phyloP scores from a whole-genome alignment of 257 asterid genomes.

The Gynochthodes officinalis region DNA sequence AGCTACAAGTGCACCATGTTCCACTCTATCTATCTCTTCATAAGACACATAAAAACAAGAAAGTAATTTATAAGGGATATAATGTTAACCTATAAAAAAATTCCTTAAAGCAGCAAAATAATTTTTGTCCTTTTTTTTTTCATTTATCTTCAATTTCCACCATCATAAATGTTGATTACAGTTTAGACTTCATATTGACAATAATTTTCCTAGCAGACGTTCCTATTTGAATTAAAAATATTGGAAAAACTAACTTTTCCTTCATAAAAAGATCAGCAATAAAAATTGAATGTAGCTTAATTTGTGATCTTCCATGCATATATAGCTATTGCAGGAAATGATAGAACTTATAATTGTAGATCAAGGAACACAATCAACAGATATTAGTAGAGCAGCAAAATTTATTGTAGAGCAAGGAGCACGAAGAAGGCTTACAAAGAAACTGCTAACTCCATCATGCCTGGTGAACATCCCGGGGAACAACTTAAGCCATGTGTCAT shows the following conservation, averaged over 20 bases:
- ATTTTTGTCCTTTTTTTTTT: background rate
- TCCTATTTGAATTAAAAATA: background rate
- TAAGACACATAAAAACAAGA: background rate
- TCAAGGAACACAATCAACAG: background rate
- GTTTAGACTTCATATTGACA: background rate
- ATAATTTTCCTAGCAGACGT: background rate
- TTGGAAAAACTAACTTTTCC: background rate
- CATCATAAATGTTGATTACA: background rate
- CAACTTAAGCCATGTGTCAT: slow-evolving; percentile 91
- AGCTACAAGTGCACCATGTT: background rate
- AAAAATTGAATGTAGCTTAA: background rate
- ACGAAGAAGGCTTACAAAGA: slow-evolving; percentile 62
- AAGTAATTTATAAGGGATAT: background rate
- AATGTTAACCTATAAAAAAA: background rate
- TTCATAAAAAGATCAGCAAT: background rate
- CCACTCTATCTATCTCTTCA: background rate
- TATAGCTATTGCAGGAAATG: background rate
- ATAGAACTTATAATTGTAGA: background rate
- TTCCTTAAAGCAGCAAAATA: background rate
- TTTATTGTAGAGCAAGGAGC: background rate
- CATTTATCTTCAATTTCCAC: background rate
- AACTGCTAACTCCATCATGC: slow-evolving; percentile 93
- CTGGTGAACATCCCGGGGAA: slow-evolving; percentile 75
- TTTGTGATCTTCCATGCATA: background rate
- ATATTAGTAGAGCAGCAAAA: background rate